These are phyloP conservation scores for Plasmodium malariae DNA, from an alignment of 169 alveolate genomes.

Conservation along the genomic window DNA sequence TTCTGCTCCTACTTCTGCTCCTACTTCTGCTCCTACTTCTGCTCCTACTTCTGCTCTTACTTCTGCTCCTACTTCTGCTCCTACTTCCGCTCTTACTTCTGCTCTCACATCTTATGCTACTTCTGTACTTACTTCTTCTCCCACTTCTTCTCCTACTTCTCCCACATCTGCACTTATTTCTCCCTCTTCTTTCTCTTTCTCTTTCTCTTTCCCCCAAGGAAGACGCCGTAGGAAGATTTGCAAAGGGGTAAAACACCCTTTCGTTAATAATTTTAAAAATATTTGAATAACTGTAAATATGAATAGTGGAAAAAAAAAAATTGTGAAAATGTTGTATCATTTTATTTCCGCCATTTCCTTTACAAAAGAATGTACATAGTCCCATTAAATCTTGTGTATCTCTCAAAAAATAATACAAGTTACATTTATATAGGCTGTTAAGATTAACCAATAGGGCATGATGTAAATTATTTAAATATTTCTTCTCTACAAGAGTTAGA, in stretches of 20 bases:
- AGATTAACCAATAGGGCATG: background rate
- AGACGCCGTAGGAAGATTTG: background rate
- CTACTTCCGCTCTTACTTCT: background rate
- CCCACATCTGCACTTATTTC: background rate
- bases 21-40: too few relatives aligned
- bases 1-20: too few relatives aligned
- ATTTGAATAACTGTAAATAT: conserved; percentile 7
- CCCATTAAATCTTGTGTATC: background rate
- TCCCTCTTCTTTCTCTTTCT: background rate
- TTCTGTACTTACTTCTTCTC: background rate
- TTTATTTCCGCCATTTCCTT: background rate
- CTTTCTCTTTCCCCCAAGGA: background rate
- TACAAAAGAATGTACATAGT: background rate
- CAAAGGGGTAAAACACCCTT: background rate
- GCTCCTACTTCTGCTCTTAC: too few relatives aligned
- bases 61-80: too few relatives aligned
- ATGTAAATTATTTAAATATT: background rate
- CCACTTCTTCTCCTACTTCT: background rate
- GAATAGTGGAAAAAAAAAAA: background rate
- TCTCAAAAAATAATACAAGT: conserved; percentile 26
- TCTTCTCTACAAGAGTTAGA: background rate
- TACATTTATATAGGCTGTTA: background rate
- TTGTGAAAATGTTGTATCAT: conserved; percentile 3
- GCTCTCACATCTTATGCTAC: background rate
- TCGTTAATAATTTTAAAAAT: conserved; percentile 6